These are phyloP conservation scores for Amphibolis antarctica DNA, from an alignment of 106 monocot species.

Conservation along the genomic window DNA sequence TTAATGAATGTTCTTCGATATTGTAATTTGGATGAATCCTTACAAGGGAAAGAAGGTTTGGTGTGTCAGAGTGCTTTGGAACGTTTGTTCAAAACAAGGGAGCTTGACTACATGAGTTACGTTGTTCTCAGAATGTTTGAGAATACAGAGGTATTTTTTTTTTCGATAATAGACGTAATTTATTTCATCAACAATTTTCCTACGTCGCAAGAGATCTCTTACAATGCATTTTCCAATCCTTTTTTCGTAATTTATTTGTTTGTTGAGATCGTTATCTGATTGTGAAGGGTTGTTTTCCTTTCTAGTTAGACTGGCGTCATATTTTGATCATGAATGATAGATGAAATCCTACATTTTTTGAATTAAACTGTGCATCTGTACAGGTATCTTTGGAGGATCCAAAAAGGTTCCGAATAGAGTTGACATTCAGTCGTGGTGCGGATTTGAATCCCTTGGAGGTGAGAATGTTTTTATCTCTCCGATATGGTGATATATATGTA, in stretches of 20 bases:
- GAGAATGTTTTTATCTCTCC: neutral
- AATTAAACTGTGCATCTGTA: neutral
- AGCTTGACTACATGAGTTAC: slow-evolving; percentile 99
- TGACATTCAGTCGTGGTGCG: slow-evolving; percentile 94
- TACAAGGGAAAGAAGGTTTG: slow-evolving; percentile 83
- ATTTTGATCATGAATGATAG: too few relatives aligned
- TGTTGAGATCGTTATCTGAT: too few relatives aligned
- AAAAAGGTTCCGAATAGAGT: slow-evolving; percentile 80
- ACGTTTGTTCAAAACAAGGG: slow-evolving; percentile 61
- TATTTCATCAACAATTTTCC: too few relatives aligned
- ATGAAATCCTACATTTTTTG: neutral
- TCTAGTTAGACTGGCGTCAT: too few relatives aligned
- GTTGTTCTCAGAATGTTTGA: slow-evolving; percentile 97
- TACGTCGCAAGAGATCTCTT: too few relatives aligned
- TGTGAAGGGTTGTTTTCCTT: too few relatives aligned
- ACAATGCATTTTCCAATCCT: too few relatives aligned
- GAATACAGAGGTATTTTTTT: slow-evolving; percentile 57
- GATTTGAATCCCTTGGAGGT: slow-evolving; percentile 93
- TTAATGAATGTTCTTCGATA: slow-evolving; percentile 95
- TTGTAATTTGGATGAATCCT: slow-evolving; percentile 83
- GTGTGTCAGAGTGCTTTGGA: slow-evolving; percentile 58
- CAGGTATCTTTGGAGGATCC: slow-evolving; percentile 86
- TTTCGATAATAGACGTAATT: too few relatives aligned
- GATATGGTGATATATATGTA: neutral
- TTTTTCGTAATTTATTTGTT: too few relatives aligned